Percentiles rank a stretch among this genome's conserved stretches.
phyloP scores from a whole-genome alignment of 192 early-diverging fungal genomes.

The Linnemannia schmuckeri region DNA sequence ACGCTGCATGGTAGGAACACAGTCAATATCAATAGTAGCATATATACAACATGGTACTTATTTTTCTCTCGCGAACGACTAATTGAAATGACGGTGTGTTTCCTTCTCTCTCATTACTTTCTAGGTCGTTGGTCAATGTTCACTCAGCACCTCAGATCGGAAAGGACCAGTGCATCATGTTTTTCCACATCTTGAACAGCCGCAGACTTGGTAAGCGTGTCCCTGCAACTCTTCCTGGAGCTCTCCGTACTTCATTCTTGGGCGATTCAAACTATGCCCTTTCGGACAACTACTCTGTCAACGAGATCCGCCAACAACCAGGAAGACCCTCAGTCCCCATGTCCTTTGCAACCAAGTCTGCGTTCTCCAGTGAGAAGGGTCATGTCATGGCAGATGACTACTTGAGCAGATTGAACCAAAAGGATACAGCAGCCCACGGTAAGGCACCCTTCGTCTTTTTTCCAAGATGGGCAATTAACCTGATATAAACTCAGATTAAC shows the following conservation, averaged over 20 bases:
- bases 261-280: slow-evolving; percentile 63
- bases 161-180: slow-evolving; percentile 69
- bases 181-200: slow-evolving; percentile 70
- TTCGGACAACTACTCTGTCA: slow-evolving; percentile 50
- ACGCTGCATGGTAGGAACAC: slow-evolving; percentile 63
- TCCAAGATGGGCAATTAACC: not conserved
- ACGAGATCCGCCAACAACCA: slow-evolving; percentile 56
- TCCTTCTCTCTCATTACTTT: not conserved
- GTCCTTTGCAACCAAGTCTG: slow-evolving; percentile 43
- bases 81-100: not conserved
- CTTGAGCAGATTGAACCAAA: slow-evolving; percentile 52
- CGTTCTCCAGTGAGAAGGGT: slow-evolving; percentile 50
- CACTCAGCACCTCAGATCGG: slow-evolving; percentile 67
- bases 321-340: slow-evolving; percentile 43
- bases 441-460: not conserved
- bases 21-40: not conserved
- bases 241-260: slow-evolving; percentile 66
- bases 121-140: slow-evolving; percentile 67
- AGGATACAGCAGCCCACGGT: slow-evolving; percentile 32
- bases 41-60: not conserved
- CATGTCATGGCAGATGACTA: slow-evolving; percentile 48
- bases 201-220: slow-evolving; percentile 65
- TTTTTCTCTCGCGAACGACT: not conserved
- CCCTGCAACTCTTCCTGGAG: slow-evolving; percentile 62
- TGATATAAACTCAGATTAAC: not conserved